These are phyloP conservation scores for Talaromyces thailandensis DNA, from an alignment of 495 filamentous ascomycete species.

Conservation along the genomic window DNA sequence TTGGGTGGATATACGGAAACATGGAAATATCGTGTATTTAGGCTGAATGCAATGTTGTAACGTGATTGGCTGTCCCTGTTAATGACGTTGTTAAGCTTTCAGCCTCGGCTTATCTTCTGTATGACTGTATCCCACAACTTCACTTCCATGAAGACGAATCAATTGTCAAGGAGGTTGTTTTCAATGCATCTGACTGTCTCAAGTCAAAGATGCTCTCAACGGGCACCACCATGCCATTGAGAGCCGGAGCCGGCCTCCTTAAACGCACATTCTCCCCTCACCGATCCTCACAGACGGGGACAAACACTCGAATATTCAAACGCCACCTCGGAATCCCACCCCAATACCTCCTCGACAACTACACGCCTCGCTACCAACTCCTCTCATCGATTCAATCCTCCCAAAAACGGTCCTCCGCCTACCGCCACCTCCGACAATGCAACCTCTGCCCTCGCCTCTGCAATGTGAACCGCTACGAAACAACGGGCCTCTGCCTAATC, in stretches of 20 bases:
- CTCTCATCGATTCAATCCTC: conserved; percentile 50
- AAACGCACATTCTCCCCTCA: background rate
- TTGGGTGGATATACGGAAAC: background rate
- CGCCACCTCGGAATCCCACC: conserved; percentile 60
- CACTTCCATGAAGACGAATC: background rate
- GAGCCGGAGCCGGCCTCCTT: background rate
- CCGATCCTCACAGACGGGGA: background rate
- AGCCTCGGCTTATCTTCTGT: background rate
- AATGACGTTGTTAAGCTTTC: background rate
- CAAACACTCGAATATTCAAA: background rate
- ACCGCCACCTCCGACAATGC: conserved; percentile 61
- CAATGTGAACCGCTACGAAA: conserved; percentile 64
- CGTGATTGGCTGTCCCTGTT: background rate
- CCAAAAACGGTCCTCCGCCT: conserved; percentile 56
- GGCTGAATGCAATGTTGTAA: background rate
- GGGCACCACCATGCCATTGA: no score
- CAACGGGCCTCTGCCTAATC: conserved; percentile 64
- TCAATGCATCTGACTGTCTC: no score
- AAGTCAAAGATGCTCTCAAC: background rate
- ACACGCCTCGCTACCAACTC: conserved; percentile 56
- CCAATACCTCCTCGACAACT: conserved; percentile 65
- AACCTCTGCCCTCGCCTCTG: conserved; percentile 70
- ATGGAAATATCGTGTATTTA: background rate
- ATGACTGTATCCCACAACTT: background rate
- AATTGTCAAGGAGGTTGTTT: no score